A percentile compares a stretch with the other conserved stretches of the same genome.
These are phyloP conservation scores for Ceratobasidium sp. DNA, from an alignment of 1,284 basidiomycete genomes.

Conservation along the genomic window DNA sequence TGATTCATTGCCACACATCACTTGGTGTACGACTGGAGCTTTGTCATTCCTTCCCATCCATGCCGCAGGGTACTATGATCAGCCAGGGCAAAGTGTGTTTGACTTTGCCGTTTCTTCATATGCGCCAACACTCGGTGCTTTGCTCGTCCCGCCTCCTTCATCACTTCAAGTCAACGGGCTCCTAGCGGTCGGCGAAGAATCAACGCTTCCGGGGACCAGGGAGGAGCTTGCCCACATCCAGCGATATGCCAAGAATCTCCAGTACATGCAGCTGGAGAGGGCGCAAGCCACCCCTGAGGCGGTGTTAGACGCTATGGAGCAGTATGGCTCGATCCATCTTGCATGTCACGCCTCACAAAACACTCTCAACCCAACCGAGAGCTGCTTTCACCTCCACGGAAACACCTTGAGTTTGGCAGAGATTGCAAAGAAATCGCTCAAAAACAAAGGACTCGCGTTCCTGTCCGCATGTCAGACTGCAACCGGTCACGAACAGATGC, in stretches of 20 bases:
- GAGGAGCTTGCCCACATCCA: neutral
- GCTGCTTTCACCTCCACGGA: conserved; percentile 9
- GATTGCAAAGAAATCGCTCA: neutral
- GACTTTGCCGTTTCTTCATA: conserved; percentile 4
- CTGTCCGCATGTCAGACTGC: conserved; percentile 39
- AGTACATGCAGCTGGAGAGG: neutral
- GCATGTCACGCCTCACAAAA: conserved; percentile 28
- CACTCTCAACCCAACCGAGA: neutral
- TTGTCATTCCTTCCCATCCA: conserved; percentile 4
- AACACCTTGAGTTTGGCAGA: neutral
- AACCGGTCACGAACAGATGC: neutral
- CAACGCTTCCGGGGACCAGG: neutral
- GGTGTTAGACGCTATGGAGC: conserved; percentile 3
- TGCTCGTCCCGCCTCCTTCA: neutral
- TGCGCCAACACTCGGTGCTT: neutral
- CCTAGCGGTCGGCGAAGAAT: conserved; percentile 1
- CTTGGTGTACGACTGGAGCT: conserved; percentile 5
- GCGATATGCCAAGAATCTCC: neutral
- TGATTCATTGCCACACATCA: neutral
- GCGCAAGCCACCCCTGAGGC: neutral
- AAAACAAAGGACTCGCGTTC: conserved; percentile 6
- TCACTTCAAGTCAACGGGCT: neutral
- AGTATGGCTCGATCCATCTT: conserved; percentile 21
- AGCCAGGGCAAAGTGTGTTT: neutral
- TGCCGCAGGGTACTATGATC: conserved; percentile 4